Percentiles rank a stretch among this genome's conserved stretches.
Conservation (phyloP, 164 flowering plant species). For the Liquidambar formosana region DNA sequence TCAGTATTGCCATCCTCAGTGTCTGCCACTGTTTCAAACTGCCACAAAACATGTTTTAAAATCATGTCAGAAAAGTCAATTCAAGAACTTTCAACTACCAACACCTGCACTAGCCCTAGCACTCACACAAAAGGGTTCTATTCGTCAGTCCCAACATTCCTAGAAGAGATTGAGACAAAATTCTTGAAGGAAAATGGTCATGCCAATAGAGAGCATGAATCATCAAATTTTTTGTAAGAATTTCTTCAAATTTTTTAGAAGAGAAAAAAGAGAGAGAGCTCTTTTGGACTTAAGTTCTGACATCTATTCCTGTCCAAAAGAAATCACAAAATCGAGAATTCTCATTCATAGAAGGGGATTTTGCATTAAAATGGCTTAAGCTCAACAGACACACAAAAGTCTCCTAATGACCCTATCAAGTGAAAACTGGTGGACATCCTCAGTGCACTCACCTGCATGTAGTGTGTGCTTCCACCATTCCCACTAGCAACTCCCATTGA, state of each 20-base stretch:
- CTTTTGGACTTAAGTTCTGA: no score
- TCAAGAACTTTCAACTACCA: not conserved
- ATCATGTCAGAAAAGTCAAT: not conserved
- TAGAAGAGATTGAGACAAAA: no score
- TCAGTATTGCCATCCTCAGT: constrained; percentile 18
- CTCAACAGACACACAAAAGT: not conserved
- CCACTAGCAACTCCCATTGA: constrained; percentile 29
- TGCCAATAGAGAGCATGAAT: no score
- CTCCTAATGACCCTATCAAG: not conserved
- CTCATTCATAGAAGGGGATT: no score
- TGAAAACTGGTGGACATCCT: not conserved
- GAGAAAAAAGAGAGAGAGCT: no score
- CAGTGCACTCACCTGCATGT: constrained; percentile 20
- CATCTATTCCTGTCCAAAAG: no score
- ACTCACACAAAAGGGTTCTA: not conserved
- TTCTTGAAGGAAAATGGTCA: no score
- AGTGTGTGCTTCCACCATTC: constrained; percentile 28
- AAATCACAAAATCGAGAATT: no score
- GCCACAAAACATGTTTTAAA: not conserved
- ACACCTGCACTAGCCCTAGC: not conserved
- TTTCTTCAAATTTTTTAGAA: no score
- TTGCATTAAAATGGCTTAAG: no score
- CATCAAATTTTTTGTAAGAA: no score
- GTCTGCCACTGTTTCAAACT: constrained; percentile 19
- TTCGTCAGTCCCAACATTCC: no score